These are phyloP conservation scores for Aspergillaceae sp. DNA, from an alignment of 2,329 filamentous ascomycete genomes.

Conservation along the genomic window DNA sequence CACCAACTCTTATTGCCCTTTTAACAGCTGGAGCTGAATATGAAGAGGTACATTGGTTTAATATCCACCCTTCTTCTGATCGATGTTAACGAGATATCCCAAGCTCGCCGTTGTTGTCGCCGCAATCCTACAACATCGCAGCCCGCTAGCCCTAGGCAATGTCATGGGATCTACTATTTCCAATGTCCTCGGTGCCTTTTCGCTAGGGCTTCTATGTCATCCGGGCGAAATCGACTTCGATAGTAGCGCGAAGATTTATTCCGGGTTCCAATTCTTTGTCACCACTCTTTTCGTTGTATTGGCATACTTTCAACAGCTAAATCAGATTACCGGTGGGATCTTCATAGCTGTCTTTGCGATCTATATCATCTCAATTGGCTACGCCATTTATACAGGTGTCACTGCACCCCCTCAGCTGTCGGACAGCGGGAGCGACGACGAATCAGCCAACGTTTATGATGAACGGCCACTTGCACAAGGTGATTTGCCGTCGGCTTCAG, in stretches of 20 bases:
- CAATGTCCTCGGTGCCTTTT: conserved; percentile 50
- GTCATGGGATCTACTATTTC: conserved; percentile 48
- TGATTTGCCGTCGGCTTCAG: conserved; percentile 4
- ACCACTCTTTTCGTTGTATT: conserved; percentile 33
- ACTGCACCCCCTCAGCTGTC: conserved; percentile 35
- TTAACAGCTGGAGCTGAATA: conserved; percentile 48
- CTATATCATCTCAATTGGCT: conserved; percentile 39
- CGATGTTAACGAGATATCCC: background rate
- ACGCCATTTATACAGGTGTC: conserved; percentile 39
- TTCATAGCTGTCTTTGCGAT: conserved; percentile 37
- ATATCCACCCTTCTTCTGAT: background rate
- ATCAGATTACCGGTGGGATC: conserved; percentile 28
- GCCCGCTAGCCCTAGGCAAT: conserved; percentile 46
- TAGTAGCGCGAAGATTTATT: conserved; percentile 42
- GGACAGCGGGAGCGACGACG: conserved; percentile 35
- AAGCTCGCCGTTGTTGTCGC: conserved; percentile 44
- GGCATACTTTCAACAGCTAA: conserved; percentile 28
- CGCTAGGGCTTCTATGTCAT: conserved; percentile 43
- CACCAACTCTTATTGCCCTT: conserved; percentile 42
- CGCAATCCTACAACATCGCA: conserved; percentile 38
- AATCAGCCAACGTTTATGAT: conserved; percentile 8
- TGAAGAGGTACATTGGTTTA: conserved; percentile 40
- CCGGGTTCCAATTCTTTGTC: conserved; percentile 33
- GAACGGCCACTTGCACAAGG: background rate
- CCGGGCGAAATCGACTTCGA: conserved; percentile 35